Evolutionary conservation across 768 basidiomycete species (phyloP).

Genomic region (Boletus subcaerulescens): DNA sequence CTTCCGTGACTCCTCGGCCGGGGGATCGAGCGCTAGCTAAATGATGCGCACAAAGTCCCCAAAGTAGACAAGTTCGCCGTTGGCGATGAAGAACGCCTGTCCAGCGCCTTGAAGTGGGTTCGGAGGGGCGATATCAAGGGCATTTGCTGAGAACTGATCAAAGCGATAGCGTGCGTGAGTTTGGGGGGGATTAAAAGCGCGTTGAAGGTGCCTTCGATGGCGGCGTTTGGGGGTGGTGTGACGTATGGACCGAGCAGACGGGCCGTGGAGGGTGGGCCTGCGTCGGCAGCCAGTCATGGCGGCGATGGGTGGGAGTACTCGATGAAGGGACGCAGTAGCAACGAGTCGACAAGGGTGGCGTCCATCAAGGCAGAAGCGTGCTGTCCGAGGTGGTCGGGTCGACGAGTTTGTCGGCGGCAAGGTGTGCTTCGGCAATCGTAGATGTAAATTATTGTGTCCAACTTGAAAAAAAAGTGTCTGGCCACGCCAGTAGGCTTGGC

Average conservation of each 20-base stretch:
- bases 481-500: no score
- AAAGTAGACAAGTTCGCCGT: conserved; percentile 93
- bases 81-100: conserved; percentile 95
- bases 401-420: conserved; percentile 86
- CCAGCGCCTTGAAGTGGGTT: conserved; percentile 82
- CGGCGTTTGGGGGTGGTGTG: conserved; percentile 56
- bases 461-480: no score
- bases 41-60: conserved; percentile 87
- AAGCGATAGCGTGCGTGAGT: conserved; percentile 67
- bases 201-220: conserved; percentile 58
- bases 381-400: conserved; percentile 39
- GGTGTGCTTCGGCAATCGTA: conserved; percentile 77
- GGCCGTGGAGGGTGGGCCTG: conserved; percentile 74
- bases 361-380: conserved; percentile 20
- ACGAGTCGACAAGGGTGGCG: conserved; percentile 10
- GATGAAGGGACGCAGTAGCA: conserved; percentile 37
- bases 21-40: conserved; percentile 65
- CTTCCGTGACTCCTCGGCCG: conserved; percentile 37
- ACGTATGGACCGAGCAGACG: conserved; percentile 86
- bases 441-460: conserved; percentile 88
- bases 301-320: conserved; percentile 51
- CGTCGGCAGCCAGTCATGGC: conserved; percentile 57
- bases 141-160: conserved; percentile 68
- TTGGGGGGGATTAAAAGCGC: conserved; percentile 41
- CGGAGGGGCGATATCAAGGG: conserved; percentile 43